A percentile compares a stretch with the other conserved stretches of the same genome.
These are phyloP conservation scores for Rhodamnia rubescens DNA, from an alignment of 345 rosid species.

Conservation along the genomic window DNA sequence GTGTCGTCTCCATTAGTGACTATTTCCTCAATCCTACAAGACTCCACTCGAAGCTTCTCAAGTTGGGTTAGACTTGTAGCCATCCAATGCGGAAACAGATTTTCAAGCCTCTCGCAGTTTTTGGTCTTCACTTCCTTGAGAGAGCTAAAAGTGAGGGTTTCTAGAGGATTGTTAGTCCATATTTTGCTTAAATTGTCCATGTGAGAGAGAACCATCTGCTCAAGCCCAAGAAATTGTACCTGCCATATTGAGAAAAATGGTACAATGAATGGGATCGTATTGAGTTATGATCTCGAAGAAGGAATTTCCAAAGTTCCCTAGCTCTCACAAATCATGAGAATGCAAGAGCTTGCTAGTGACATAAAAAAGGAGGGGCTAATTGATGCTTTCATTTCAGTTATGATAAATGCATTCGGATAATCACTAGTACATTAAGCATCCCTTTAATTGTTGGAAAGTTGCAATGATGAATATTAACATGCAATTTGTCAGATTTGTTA, in stretches of 20 bases:
- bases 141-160: not conserved
- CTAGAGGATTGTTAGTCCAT: not conserved
- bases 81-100: not conserved
- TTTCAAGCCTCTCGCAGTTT: not conserved
- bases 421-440: no score
- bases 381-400: no score
- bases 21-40: not conserved
- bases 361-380: no score
- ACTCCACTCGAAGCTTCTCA: not conserved
- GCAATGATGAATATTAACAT: not conserved
- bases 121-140: not conserved
- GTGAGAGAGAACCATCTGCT: not conserved
- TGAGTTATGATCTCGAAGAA: not conserved
- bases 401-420: no score
- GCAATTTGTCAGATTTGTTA: no score
- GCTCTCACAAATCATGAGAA: no score
- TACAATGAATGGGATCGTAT: no score
- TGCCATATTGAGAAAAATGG: not conserved
- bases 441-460: not conserved
- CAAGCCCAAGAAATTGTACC: not conserved
- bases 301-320: no score
- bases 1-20: not conserved
- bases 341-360: no score
- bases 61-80: not conserved
- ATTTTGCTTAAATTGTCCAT: not conserved